Conservation (phyloP, 148 eudicot genomes). For the Oxyria digyna region DNA sequence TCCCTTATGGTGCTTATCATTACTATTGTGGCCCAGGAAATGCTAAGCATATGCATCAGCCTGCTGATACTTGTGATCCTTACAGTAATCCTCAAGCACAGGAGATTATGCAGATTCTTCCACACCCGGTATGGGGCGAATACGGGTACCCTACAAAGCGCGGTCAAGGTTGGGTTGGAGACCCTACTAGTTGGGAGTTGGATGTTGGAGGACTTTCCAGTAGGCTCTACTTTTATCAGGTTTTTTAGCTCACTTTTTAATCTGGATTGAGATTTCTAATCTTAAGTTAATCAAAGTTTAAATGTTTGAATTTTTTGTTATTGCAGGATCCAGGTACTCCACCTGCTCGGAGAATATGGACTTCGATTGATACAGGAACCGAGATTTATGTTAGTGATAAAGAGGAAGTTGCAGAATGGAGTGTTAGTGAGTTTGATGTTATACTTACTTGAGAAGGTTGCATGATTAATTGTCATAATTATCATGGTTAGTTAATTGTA, state of each 20-base stretch:
- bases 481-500: too few species aligned
- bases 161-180: conserved; percentile 36
- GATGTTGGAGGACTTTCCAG: conserved; percentile 21
- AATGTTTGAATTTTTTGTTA: background rate
- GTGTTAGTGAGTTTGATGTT: conserved; percentile 23
- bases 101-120: conserved; percentile 25
- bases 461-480: too few species aligned
- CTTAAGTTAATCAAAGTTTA: too few species aligned
- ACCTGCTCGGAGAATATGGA: conserved; percentile 21
- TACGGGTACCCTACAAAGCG: conserved; percentile 24
- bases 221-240: conserved; percentile 29
- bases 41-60: conserved; percentile 22
- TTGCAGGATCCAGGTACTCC: conserved; percentile 30
- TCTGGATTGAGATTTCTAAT: background rate
- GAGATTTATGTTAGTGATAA: conserved; percentile 18
- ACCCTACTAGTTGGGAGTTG: conserved; percentile 24
- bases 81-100: conserved; percentile 31
- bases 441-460: background rate
- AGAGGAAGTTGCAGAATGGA: conserved; percentile 24
- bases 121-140: conserved; percentile 29
- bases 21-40: conserved; percentile 46
- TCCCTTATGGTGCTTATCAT: conserved; percentile 42
- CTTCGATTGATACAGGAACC: conserved; percentile 16
- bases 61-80: conserved; percentile 25
- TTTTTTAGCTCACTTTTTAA: background rate